Base-by-base conservation (phyloP, 306 rosid species). In the Sphenostylis stenocarpa region DNA sequence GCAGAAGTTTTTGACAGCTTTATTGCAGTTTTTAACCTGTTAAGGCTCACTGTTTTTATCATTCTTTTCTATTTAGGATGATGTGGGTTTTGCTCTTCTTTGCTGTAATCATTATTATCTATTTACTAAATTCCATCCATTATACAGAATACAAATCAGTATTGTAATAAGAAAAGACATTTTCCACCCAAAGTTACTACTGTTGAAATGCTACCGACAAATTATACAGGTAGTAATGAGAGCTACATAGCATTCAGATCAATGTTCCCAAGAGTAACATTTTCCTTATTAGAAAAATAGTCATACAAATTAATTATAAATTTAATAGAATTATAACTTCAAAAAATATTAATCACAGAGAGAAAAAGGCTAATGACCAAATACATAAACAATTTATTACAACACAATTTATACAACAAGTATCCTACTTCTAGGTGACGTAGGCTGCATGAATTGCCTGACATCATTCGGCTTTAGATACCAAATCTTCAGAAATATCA, bases 351-450 rank as follows among this genome's bases (percentile, higher is more conserved):
- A 21, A 36, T 53, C 34, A 77, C 12, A 11, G 33, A 7, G 44
- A 12, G 26, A 53, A 20, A 24, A 61, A 28, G 45, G 58, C 20
- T 51, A 64, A 64, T 24, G 53, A 56, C 41, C 43, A 31, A 56
- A 10, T n/a, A 24, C 2, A n/a, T 2, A 13, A 77, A 76, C 44
- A 61, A 16, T 53, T 16, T 20, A 58, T 5, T 21, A 33, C 66
- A 58, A 57, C 41, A 70, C 71, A 79, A 51, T 72, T 66, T 64
- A 72, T n/a, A 48, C 21, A 47, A 13, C 17, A 12, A 45, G 0
- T 47, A n/a, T 15, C 3, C 21, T 19, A 48, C 53, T n/a, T n/a
- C n/a, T 5, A 48, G 21, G 11, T 47, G 53, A 47, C 3, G 6
- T 13, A 2, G 2, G 1, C 53, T 48, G 19, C 53, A 7, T 51